phyloP scores from a whole-genome alignment of 1,284 basidiomycete genomes.

The Microbotryomycetes sp. region DNA sequence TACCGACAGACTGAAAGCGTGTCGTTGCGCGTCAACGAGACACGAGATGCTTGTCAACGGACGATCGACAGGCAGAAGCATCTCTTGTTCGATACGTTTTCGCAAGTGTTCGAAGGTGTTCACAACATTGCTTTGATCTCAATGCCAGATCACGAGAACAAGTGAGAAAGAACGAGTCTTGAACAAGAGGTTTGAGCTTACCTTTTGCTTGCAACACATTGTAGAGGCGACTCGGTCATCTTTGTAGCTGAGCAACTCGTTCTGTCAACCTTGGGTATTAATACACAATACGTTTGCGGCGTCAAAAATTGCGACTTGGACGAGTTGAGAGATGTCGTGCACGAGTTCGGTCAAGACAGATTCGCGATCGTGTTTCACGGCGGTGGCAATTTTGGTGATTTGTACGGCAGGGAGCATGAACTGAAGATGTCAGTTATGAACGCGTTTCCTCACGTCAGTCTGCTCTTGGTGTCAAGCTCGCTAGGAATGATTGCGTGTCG shows the following conservation, averaged over 20 bases:
- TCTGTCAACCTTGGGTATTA: background rate
- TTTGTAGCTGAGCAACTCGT: background rate
- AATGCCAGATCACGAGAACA: constrained; percentile 2
- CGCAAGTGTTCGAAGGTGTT: background rate
- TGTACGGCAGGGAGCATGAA: background rate
- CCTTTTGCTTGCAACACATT: background rate
- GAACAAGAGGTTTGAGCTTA: no score
- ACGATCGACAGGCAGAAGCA: background rate
- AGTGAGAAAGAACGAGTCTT: no score
- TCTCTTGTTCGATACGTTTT: background rate
- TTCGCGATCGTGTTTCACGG: constrained; percentile 5
- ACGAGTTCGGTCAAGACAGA: background rate
- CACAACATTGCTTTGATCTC: constrained; percentile 2
- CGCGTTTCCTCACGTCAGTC: background rate
- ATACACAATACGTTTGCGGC: background rate
- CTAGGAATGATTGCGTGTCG: no score
- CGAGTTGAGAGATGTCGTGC: background rate
- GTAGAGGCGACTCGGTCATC: background rate
- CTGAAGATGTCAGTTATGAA: background rate
- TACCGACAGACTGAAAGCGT: no score
- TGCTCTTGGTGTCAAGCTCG: no score
- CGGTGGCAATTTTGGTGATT: constrained; percentile 1
- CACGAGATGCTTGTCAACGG: background rate
- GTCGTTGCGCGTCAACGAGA: background rate
- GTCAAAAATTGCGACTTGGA: constrained; percentile 2